Evolutionary conservation across 1,284 basidiomycete species (phyloP).

Genomic region (Ganoderma boninense): DNA sequence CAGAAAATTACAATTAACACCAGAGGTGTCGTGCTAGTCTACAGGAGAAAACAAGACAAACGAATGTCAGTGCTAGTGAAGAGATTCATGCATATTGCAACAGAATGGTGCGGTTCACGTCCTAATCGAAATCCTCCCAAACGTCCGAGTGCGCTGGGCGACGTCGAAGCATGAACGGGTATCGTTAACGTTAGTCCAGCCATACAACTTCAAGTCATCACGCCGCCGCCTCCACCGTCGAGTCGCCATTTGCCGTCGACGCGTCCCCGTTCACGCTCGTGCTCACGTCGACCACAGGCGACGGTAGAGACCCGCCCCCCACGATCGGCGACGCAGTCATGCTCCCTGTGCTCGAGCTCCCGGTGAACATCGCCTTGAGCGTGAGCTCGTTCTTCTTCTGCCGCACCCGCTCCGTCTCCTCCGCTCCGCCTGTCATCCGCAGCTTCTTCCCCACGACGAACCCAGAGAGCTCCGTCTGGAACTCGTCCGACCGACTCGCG

Average conservation of each 20-base stretch:
- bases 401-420: conserved; percentile 88
- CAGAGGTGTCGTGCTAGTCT: conserved; percentile 21
- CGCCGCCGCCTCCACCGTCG: neutral
- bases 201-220: neutral
- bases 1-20: conserved; percentile 23
- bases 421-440: conserved; percentile 94
- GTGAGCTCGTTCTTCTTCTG: conserved; percentile 86
- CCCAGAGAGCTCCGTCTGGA: conserved; percentile 82
- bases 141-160: neutral
- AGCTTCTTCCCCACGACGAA: conserved; percentile 88
- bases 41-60: conserved; percentile 16
- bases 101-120: neutral
- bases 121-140: neutral
- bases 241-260: neutral
- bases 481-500: conserved; percentile 75
- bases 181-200: conserved; percentile 3
- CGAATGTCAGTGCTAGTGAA: conserved; percentile 11
- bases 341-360: conserved; percentile 10
- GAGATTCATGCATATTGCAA: neutral
- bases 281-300: conserved; percentile 19
- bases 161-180: conserved; percentile 4
- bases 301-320: conserved; percentile 16
- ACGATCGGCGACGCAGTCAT: conserved; percentile 10
- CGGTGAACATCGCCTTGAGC: conserved; percentile 86
- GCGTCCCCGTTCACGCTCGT: neutral